Percentiles rank a stretch among this genome's conserved stretches.
Conservation (phyloP, 1,284 basidiomycete species). For the Trichosporon asahii region DNA sequence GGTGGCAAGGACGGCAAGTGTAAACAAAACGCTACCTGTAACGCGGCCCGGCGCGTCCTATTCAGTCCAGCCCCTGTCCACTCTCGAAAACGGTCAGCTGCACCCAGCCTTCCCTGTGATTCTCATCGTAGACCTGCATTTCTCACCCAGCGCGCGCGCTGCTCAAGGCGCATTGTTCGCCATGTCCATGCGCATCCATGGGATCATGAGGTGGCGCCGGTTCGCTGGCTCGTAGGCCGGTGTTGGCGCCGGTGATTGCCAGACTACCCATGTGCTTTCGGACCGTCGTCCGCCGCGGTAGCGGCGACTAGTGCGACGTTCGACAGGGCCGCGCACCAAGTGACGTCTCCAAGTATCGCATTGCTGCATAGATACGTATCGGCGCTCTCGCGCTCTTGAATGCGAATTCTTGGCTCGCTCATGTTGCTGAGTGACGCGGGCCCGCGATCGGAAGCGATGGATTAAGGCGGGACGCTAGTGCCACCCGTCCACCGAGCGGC, state of each 20-base stretch:
- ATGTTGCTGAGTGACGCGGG: background rate
- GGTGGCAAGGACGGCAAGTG: background rate
- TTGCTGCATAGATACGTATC: too few species aligned
- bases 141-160: background rate
- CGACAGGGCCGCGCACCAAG: background rate
- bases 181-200: background rate
- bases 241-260: background rate
- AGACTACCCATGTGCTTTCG: background rate
- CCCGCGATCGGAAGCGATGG: background rate
- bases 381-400: background rate
- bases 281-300: too few species aligned
- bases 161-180: background rate
- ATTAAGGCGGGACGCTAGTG: background rate
- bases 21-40: conserved; percentile 1
- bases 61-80: background rate
- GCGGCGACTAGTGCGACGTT: too few species aligned
- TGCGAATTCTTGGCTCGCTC: background rate
- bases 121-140: background rate
- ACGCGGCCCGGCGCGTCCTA: background rate
- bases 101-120: background rate
- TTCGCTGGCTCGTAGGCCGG: too few species aligned
- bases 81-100: background rate
- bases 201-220: background rate
- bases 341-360: background rate
- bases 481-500: background rate